Percentiles rank a stretch among this genome's conserved stretches.
These are phyloP conservation scores for Blastobotrys elegans DNA, from an alignment of 1,139 yeast species.

Conservation along the genomic window DNA sequence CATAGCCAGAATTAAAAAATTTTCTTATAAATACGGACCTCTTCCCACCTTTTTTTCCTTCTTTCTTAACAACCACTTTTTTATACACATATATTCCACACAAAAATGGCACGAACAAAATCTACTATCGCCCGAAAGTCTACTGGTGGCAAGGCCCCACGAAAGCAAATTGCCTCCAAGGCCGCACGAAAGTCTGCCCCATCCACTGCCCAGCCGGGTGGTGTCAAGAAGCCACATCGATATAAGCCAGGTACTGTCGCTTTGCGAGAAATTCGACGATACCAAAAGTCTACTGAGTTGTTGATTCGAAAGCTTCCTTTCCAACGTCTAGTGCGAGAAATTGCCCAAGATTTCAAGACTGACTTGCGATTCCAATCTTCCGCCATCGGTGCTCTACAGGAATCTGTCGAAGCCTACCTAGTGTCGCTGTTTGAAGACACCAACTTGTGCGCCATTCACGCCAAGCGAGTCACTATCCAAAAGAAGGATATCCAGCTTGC, in stretches of 20 bases:
- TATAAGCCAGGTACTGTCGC: slow-evolving; percentile 99
- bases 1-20: background rate
- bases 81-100: background rate
- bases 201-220: slow-evolving; percentile 76
- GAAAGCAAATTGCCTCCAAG: slow-evolving; percentile 98
- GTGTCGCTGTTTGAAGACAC: slow-evolving; percentile 90
- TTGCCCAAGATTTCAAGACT: slow-evolving; percentile 96
- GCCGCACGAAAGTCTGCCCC: slow-evolving; percentile 97
- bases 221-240: slow-evolving; percentile 99
- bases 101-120: slow-evolving; percentile 95
- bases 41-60: background rate
- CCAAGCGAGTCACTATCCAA: slow-evolving; percentile 98
- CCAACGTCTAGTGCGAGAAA: slow-evolving; percentile 98
- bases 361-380: slow-evolving; percentile 97
- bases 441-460: slow-evolving; percentile 97
- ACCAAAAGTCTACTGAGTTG: slow-evolving; percentile 95
- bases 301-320: slow-evolving; percentile 95
- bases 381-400: slow-evolving; percentile 98
- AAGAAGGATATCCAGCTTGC: slow-evolving; percentile 99
- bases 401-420: slow-evolving; percentile 96
- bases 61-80: background rate
- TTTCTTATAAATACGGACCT: background rate
- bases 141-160: slow-evolving; percentile 99
- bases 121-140: slow-evolving; percentile 97
- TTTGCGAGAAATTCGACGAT: slow-evolving; percentile 98